phyloP scores from a whole-genome alignment of 352 stramenopile species.

The Saprolegnia diclina region DNA sequence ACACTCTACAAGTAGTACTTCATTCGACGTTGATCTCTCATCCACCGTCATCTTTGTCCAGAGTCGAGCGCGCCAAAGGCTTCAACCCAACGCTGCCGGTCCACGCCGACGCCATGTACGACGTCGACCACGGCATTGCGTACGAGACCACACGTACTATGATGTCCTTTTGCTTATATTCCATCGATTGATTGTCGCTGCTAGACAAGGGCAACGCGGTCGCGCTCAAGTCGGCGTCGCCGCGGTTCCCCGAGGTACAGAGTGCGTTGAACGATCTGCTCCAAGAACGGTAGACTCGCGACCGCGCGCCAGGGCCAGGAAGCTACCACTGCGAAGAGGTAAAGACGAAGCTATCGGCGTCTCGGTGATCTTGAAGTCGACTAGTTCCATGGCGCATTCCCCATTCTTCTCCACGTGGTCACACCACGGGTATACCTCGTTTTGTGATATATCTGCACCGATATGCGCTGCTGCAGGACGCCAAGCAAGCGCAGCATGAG shows the following conservation, averaged over 20 bases:
- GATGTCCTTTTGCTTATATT: neutral
- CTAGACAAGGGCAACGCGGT: conserved; percentile 18
- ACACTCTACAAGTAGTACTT: conserved; percentile 21
- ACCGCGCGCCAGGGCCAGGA: conserved; percentile 9
- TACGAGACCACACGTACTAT: conserved; percentile 21
- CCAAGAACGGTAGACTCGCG: neutral
- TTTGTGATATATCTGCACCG: neutral
- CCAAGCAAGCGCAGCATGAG: neutral
- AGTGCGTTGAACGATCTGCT: neutral
- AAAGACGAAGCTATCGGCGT: neutral
- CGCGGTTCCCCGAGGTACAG: conserved; percentile 19
- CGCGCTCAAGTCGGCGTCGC: conserved; percentile 20
- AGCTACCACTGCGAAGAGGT: conserved; percentile 11
- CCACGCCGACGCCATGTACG: conserved; percentile 16
- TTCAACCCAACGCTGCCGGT: conserved; percentile 13
- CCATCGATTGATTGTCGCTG: neutral
- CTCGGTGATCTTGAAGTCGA: neutral
- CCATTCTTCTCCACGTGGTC: conserved; percentile 4
- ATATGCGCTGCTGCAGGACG: neutral
- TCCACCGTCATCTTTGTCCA: neutral
- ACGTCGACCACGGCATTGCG: conserved; percentile 22
- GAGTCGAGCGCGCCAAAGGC: conserved; percentile 14
- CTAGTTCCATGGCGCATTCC: conserved; percentile 25
- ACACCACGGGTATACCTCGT: conserved; percentile 3
- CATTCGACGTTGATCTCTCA: neutral